Evolutionary conservation across 2,329 filamentous ascomycete genomes (phyloP).

Genomic region (Teratosphaeriaceae sp.): DNA sequence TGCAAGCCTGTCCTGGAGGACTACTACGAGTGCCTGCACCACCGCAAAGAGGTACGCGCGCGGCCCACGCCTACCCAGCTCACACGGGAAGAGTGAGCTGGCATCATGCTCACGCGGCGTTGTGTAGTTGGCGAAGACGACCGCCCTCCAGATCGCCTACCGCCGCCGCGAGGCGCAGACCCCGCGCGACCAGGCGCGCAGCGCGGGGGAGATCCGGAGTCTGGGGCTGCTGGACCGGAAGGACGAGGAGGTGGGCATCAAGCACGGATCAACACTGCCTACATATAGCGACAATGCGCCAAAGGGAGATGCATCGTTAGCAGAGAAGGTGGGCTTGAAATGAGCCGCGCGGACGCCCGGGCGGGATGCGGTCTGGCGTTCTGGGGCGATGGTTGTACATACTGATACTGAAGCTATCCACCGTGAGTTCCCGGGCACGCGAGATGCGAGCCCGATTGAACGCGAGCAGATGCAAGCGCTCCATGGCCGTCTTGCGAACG

Average conservation of each 20-base stretch:
- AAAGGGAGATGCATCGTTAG: constrained; percentile 11
- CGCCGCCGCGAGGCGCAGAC: constrained; percentile 70
- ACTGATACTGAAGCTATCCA: too few species aligned
- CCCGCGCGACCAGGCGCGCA: constrained; percentile 72
- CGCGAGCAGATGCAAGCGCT: too few species aligned
- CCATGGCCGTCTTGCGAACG: too few species aligned
- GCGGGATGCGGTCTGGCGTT: too few species aligned
- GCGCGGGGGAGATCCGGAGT: constrained; percentile 78
- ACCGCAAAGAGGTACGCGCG: constrained; percentile 92
- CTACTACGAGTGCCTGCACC: constrained; percentile 98
- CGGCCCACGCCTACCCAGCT: too few species aligned
- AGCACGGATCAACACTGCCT: constrained; percentile 38
- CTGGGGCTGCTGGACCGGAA: constrained; percentile 71
- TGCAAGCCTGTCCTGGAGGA: constrained; percentile 83
- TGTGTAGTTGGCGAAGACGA: constrained; percentile 65
- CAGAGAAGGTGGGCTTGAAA: constrained; percentile 2
- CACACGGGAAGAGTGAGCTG: too few species aligned
- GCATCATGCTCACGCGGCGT: too few species aligned
- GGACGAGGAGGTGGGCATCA: constrained; percentile 62
- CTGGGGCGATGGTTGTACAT: too few species aligned
- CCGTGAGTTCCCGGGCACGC: too few species aligned
- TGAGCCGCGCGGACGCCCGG: too few species aligned
- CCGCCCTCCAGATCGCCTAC: constrained; percentile 76
- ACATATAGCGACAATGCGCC: constrained; percentile 20
- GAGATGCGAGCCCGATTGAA: too few species aligned